Conservation (phyloP, 2,329 filamentous ascomycete species). For the Ophiostoma ulmi region DNA sequence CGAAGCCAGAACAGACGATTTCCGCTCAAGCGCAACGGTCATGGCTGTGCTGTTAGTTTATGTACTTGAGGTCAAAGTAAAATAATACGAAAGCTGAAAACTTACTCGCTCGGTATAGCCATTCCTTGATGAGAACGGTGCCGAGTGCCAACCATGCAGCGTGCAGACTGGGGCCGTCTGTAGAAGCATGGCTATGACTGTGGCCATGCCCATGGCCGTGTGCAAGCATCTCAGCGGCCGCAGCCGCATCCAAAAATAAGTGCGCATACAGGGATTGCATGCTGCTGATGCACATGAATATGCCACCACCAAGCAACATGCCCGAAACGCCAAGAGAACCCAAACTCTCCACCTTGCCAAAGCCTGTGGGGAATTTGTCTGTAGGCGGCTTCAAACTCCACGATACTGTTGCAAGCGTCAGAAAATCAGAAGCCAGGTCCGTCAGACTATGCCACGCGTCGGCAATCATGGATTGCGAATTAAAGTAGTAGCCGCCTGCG, state of each 20-base stretch:
- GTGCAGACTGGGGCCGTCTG: slow-evolving; percentile 72
- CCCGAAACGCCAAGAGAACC: slow-evolving; percentile 90
- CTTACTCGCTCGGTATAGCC: slow-evolving; percentile 93
- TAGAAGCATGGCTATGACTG: slow-evolving; percentile 52
- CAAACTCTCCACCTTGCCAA: slow-evolving; percentile 95
- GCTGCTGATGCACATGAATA: slow-evolving; percentile 86
- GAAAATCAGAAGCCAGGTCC: slow-evolving; percentile 88
- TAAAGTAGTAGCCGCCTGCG: slow-evolving; percentile 85
- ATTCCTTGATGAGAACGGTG: slow-evolving; percentile 90
- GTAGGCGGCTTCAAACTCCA: slow-evolving; percentile 86
- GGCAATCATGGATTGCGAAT: slow-evolving; percentile 86
- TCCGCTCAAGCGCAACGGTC: slow-evolving; percentile 90
- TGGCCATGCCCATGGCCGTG: slow-evolving; percentile 58
- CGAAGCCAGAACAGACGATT: slow-evolving; percentile 90
- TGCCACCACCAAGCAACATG: slow-evolving; percentile 79
- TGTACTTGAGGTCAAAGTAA: too few relatives aligned
- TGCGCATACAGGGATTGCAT: slow-evolving; percentile 65
- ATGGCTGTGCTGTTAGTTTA: slow-evolving; percentile 57
- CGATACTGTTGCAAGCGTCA: slow-evolving; percentile 89
- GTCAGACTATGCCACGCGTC: slow-evolving; percentile 95
- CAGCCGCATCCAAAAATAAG: slow-evolving; percentile 60
- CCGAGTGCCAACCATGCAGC: slow-evolving; percentile 90
- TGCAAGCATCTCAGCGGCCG: slow-evolving; percentile 48
- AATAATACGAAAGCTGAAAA: slow-evolving; percentile 28
- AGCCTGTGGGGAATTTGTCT: slow-evolving; percentile 78